Evolutionary conservation across 1,284 basidiomycete genomes (phyloP).

Genomic region (Anthracocystis walkeri): DNA sequence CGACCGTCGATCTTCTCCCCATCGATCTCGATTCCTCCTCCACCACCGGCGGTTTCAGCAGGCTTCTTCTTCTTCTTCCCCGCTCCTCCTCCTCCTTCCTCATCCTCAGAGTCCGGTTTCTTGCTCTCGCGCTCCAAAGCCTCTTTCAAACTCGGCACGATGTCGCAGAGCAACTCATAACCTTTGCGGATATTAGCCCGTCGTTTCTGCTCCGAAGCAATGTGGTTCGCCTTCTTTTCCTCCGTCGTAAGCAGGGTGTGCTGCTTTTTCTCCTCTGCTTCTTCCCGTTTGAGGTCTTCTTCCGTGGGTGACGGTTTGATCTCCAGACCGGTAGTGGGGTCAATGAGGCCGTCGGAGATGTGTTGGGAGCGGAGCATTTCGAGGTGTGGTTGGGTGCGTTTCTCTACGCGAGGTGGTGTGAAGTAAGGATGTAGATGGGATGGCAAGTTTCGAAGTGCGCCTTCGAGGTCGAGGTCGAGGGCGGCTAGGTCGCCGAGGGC

Average conservation of each 20-base stretch:
- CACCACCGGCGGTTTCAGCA: not conserved
- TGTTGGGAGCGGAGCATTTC: conserved; percentile 46
- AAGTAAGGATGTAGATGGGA: conserved; percentile 25
- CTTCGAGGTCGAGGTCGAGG: conserved; percentile 41
- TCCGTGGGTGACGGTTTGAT: conserved; percentile 40
- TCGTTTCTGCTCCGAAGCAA: conserved; percentile 90
- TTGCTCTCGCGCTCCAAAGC: conserved; percentile 53
- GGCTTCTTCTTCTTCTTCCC: conserved; percentile 31
- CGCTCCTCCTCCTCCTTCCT: too few relatives aligned
- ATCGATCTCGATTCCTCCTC: conserved; percentile 42
- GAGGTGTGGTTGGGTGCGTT: conserved; percentile 55
- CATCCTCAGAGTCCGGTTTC: conserved; percentile 14
- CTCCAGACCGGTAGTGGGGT: conserved; percentile 26
- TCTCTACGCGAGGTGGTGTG: conserved; percentile 33
- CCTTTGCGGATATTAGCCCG: conserved; percentile 88
- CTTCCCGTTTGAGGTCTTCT: conserved; percentile 35
- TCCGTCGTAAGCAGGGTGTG: conserved; percentile 78
- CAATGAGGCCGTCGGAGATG: conserved; percentile 39
- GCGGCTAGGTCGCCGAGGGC: conserved; percentile 36
- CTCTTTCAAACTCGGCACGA: conserved; percentile 79
- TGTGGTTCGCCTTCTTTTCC: conserved; percentile 91
- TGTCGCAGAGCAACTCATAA: conserved; percentile 82
- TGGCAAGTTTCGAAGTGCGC: conserved; percentile 17
- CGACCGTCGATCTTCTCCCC: conserved; percentile 57
- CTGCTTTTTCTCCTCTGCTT: conserved; percentile 70